These are phyloP conservation scores for Sclerotinia nivalis DNA, from an alignment of 2,329 filamentous ascomycete genomes.

Conservation along the genomic window DNA sequence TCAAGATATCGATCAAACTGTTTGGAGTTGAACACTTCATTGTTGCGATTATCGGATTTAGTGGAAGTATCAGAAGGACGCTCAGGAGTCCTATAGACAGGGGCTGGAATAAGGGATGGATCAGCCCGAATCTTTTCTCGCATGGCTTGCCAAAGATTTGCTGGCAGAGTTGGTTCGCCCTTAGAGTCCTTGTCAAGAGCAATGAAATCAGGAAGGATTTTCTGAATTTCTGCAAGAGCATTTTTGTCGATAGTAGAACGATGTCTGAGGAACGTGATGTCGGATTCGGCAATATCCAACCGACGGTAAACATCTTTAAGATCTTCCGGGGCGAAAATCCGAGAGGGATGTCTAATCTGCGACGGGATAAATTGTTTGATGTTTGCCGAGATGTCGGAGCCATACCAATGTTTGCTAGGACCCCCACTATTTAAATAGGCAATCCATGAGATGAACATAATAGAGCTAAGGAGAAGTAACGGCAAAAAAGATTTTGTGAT, in stretches of 20 bases:
- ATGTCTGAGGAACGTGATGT: constrained; percentile 30
- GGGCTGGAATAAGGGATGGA: constrained; percentile 3
- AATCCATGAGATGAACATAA: not conserved
- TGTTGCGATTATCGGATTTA: not conserved
- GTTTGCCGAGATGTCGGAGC: constrained; percentile 10
- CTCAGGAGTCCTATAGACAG: not conserved
- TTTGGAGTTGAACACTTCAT: not conserved
- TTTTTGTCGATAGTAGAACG: constrained; percentile 39
- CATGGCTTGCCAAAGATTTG: constrained; percentile 67
- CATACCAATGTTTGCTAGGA: constrained; percentile 15
- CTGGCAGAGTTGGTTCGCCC: constrained; percentile 55
- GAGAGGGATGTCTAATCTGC: constrained; percentile 15
- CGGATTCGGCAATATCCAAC: constrained; percentile 32
- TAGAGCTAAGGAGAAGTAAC: not conserved
- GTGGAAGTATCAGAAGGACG: not conserved
- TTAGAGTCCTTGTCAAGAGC: constrained; percentile 54
- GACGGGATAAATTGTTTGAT: constrained; percentile 20
- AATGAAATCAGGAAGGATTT: constrained; percentile 57
- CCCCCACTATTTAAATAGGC: constrained; percentile 1
- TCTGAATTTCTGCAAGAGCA: constrained; percentile 44
- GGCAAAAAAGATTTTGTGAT: not conserved
- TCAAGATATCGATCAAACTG: constrained; percentile 25
- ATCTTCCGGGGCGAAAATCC: constrained; percentile 24
- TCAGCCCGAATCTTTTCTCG: constrained; percentile 53
- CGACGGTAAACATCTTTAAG: constrained; percentile 32